Percentiles rank a stretch among this genome's conserved stretches.
phyloP scores from a whole-genome alignment of 1,284 basidiomycete genomes.

The Malassezia psittaci region DNA sequence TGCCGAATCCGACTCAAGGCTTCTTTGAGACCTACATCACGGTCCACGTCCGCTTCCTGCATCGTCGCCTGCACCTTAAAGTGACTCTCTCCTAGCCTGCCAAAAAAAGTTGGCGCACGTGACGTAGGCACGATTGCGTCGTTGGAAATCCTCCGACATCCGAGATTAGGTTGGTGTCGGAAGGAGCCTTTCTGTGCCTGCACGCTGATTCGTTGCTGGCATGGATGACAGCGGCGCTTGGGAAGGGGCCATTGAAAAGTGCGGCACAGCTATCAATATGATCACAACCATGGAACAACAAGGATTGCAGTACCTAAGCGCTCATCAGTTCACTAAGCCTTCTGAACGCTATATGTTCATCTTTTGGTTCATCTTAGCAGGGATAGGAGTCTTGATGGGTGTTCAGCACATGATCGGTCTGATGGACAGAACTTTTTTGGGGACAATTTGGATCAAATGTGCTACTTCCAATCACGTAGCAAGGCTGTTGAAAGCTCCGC shows the following conservation, averaged over 20 bases:
- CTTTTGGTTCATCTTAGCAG: slow-evolving; percentile 47
- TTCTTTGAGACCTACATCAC: slow-evolving; percentile 9
- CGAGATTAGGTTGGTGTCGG: too few relatives aligned
- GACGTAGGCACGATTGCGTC: not conserved
- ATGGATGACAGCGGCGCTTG: too few relatives aligned
- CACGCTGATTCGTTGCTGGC: too few relatives aligned
- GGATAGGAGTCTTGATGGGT: slow-evolving; percentile 38
- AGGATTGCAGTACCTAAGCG: slow-evolving; percentile 38
- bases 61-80: not conserved
- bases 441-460: slow-evolving; percentile 37
- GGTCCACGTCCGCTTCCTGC: slow-evolving; percentile 5
- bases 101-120: slow-evolving; percentile 3
- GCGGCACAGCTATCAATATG: not conserved
- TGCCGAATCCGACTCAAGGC: slow-evolving; percentile 66
- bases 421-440: slow-evolving; percentile 32
- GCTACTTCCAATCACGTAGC: slow-evolving; percentile 31
- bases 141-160: too few relatives aligned
- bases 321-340: slow-evolving; percentile 48
- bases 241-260: not conserved
- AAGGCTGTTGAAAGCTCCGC: slow-evolving; percentile 16
- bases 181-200: too few relatives aligned
- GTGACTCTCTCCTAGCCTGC: not conserved
- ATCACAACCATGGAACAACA: not conserved
- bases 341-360: slow-evolving; percentile 50
- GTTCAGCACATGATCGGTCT: slow-evolving; percentile 39